These are phyloP conservation scores for Rhododendron vialii DNA, from an alignment of 148 eudicot species.

Conservation along the genomic window DNA sequence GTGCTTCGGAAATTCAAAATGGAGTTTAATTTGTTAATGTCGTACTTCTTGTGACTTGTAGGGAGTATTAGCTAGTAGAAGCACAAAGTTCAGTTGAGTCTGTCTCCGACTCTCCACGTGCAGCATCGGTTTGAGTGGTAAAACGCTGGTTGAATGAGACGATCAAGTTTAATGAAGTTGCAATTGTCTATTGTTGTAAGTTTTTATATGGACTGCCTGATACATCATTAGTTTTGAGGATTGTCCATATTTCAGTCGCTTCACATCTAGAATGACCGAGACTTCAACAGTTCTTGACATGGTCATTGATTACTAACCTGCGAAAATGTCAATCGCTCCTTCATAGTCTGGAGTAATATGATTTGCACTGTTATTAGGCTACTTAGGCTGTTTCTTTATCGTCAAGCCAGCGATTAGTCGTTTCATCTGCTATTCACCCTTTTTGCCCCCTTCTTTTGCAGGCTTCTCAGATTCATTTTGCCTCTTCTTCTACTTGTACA, in stretches of 20 bases:
- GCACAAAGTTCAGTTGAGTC: not conserved
- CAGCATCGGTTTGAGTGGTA: not conserved
- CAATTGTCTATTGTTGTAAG: not conserved
- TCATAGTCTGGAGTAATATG: too few species aligned
- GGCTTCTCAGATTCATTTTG: slow-evolving; percentile 46
- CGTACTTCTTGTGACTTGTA: not conserved
- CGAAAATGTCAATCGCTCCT: too few species aligned
- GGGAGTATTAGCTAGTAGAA: not conserved
- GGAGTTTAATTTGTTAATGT: not conserved
- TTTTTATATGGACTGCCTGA: not conserved
- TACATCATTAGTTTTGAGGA: too few species aligned
- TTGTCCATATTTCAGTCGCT: too few species aligned
- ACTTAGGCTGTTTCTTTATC: too few species aligned
- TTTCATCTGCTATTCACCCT: too few species aligned
- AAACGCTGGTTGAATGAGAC: not conserved
- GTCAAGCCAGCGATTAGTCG: too few species aligned
- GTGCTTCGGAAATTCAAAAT: too few species aligned
- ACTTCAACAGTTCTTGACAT: too few species aligned
- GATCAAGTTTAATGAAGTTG: not conserved
- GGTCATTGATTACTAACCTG: too few species aligned
- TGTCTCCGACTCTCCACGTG: not conserved
- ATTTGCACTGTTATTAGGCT: too few species aligned
- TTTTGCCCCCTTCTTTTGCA: slow-evolving; percentile 19
- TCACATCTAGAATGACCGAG: too few species aligned
- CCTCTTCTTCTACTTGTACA: slow-evolving; percentile 44